Evolutionary conservation across 2,329 filamentous ascomycete genomes (phyloP).

Genomic region (Exophiala spinifera): DNA sequence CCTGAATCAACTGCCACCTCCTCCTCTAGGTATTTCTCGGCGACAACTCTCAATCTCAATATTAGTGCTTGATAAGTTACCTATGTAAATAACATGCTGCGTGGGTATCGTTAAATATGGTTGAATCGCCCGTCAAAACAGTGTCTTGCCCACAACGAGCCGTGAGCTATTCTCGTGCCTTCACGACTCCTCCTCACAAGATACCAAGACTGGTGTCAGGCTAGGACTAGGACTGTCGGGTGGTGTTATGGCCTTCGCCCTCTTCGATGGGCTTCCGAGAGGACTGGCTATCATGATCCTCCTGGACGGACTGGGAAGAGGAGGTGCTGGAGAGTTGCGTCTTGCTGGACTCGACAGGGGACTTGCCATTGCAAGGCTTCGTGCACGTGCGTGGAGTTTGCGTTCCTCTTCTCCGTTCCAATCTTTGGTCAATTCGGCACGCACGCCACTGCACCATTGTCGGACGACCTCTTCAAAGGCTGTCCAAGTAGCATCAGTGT

Average conservation of each 20-base stretch:
- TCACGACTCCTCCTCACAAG: conserved; percentile 12
- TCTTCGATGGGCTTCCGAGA: conserved; percentile 16
- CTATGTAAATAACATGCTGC: conserved; percentile 14
- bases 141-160: conserved; percentile 7
- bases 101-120: conserved; percentile 25
- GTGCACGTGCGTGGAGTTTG: conserved; percentile 28
- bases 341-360: conserved; percentile 26
- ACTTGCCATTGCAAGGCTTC: conserved; percentile 28
- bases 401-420: conserved; percentile 46
- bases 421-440: conserved; percentile 78
- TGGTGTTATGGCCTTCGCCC: neutral
- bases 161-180: neutral
- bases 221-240: conserved; percentile 20
- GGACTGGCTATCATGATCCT: conserved; percentile 14
- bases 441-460: conserved; percentile 76
- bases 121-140: conserved; percentile 7
- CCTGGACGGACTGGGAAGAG: conserved; percentile 20
- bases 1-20: neutral
- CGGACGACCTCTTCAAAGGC: conserved; percentile 80
- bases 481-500: conserved; percentile 64
- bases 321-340: conserved; percentile 16
- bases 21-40: neutral
- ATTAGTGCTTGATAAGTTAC: conserved; percentile 10
- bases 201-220: neutral
- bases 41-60: conserved; percentile 6